Evolutionary conservation across 192 early-diverging fungal genomes (phyloP), one percentile per base, ranked within the genome.

Genomic region (Ramicandelaber brevisporus): DNA sequence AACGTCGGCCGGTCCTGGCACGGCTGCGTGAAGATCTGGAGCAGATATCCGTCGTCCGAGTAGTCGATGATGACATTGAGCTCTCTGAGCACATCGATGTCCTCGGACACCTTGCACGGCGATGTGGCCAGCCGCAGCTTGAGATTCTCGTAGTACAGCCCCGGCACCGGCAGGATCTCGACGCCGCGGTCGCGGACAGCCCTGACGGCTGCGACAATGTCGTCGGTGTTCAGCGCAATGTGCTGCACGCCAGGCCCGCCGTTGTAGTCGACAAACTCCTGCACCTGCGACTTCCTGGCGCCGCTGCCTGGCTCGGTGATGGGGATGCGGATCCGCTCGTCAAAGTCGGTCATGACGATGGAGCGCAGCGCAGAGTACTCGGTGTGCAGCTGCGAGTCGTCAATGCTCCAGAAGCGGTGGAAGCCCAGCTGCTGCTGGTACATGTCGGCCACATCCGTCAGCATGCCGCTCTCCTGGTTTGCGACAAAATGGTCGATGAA

Each of bases 361-460:
- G 83, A 88, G 8, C 82, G 68, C 32, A 92, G 61, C 23, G 87
- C 74, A 46, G 76, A 81, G 64, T 85, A 93, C 42, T 97, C 77
- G 23, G 87, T 85, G 61, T 79, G 72, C 26, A 97, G 83, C 52
- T 88, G 77, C 31, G 61, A 77, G 59, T 97, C 90, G 53, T 97
- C 90, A 22, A 97, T 81, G 23, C 79, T 85, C 85, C 85, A 92
- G 73, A 93, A 97, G 25, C 87, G 69, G 57, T 87, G 87, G 68
- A 92, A 97, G 33, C 77, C 83, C 10, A 97, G 66, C n/a, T n/a
- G n/a, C 31, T 69, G 56, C 57, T 90, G 83, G 55, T 97, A 90
- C 36, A 72, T 57, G 36, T 86, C 70, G 49, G 72, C 77, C 33
- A 78, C 68, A 34, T 63, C 43, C 17, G 68, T 46, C 86, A 96